A percentile compares a stretch with the other conserved stretches of the same genome.
These are phyloP conservation scores for Quercus phellos DNA, from an alignment of 331 rosid species.

Conservation along the genomic window DNA sequence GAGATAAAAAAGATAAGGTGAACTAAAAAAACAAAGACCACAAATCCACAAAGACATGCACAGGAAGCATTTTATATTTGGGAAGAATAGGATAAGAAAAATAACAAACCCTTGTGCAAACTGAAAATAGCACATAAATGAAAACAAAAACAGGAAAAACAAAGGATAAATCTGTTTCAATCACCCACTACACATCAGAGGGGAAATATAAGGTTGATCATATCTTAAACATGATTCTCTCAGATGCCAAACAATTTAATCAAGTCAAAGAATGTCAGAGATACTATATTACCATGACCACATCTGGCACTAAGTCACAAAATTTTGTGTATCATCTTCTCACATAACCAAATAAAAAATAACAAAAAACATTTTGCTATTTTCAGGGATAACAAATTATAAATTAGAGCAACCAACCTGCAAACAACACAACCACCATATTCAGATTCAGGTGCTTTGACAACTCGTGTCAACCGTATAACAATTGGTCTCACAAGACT, in stretches of 20 bases:
- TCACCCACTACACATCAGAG: not conserved
- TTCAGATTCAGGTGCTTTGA: conserved; percentile 74
- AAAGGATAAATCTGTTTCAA: not conserved
- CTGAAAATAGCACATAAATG: not conserved
- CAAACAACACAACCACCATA: conserved; percentile 98
- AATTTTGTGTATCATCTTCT: no score
- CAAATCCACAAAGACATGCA: no score
- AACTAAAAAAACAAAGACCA: not conserved
- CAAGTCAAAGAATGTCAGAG: not conserved
- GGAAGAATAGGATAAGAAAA: not conserved
- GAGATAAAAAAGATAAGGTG: not conserved
- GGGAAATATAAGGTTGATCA: not conserved
- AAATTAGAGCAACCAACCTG: conserved; percentile 51
- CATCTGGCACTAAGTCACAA: not conserved
- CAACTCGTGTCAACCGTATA: conserved; percentile 77
- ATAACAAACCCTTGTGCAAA: not conserved
- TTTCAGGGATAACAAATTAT: not conserved
- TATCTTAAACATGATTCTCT: not conserved
- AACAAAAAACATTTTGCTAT: not conserved
- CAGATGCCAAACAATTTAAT: not conserved
- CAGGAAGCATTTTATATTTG: no score
- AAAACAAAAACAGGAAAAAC: not conserved
- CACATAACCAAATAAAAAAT: no score
- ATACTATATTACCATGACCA: not conserved
- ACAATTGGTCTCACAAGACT: conserved; percentile 64